Base-by-base conservation (phyloP, 179 eudicot genomes). In the Drosera spatulata region DNA sequence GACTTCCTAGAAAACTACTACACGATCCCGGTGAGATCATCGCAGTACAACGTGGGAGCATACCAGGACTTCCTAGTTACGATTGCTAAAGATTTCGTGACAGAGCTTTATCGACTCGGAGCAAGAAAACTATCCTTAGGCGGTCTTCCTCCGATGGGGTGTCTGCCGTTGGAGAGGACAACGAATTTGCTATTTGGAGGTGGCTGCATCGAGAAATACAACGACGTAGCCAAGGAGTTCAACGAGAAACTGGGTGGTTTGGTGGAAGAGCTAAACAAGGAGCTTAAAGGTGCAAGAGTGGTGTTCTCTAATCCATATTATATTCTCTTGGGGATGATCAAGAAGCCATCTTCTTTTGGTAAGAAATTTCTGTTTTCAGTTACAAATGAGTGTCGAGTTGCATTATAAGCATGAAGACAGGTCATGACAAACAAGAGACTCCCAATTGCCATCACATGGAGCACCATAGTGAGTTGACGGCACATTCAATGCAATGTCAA, bases 81-180 rank as follows among this genome's bases (percentile, higher is more conserved):
- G 6, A 66, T 83, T 7, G 81, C 82, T 13, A 69, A 60, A 55
- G 41, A 67, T 3, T 85, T 87, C 37, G 47, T 79, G 10, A 46
- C 39, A 58, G 62, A 68, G 3, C 52, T 85, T 0, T 87, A 85
- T 56, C 3, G 10, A 1, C 72, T 80, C 0, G 95, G 95, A 22
- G 95, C 86, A 6, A 68, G 95, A 15, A 87, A 87, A 50, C 53
- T 87, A 6, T 69, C 85, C 3, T 10, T 22, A 22, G 33, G 33
- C 33, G 33, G 33, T 22, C 33, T 22, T 22, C 33, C 33, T 22
- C 33, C 33, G 0, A 85, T 87, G 80, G 95, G 95, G 5, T 87
- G 95, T 42, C 63, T 87, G 69, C 95, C 95, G 0, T 60, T 85
- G 49, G 91, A 87, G 66, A 79, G 95, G 72, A 68, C 86, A 1